Base-by-base conservation (phyloP, 495 filamentous ascomycete genomes). In the Penicillium turbatum region DNA sequence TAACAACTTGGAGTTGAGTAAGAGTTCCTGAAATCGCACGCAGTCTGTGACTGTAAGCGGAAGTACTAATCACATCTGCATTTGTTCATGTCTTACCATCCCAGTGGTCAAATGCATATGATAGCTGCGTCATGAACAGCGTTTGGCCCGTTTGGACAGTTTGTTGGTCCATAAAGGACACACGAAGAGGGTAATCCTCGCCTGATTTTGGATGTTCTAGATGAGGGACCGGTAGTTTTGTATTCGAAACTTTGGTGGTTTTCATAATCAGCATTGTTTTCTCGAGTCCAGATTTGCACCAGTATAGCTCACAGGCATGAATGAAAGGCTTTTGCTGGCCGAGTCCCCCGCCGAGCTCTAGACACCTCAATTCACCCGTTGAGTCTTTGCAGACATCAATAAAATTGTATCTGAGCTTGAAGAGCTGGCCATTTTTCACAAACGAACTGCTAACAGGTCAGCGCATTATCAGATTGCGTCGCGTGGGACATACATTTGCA, bases 101-200 rank as follows among this genome's bases (percentile, higher is more conserved):
- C 73, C 72, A 75, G 19, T 71, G 66, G 17, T 76, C 73, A 41
- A 77, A 77, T 32, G 64, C 72, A 56, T 77, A 77, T 13, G 73
- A 69, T 26, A 75, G 49, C 44, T 75, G 73, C 13, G 74, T 72
- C 50, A 65, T 64, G 43, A 77, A 77, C 12, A 73, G 56, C 11
- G 72, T 71, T 17, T 68, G 63, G 1, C 67, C 69, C 4, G 72
- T 67, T 38, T 76, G 73, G 0, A 77, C 64, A 30, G 73, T 75
- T 51, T 78, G 74, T 36, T 76, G 67, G 11, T 78, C 73, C 21
- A 78, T 62, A 42, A 78, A 78, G 5, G 72, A 72, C 5, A 78
- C 64, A 35, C 71, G 66, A 1, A 73, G 65, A 10, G 72, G 64
- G 6, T 58, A 63, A 17, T 75, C 71, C 17, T 65, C 51, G 11